Evolutionary conservation across 2,329 filamentous ascomycete species (phyloP), one percentile per base, ranked within the genome.

Genomic region (Dactylonectria macrodidyma): DNA sequence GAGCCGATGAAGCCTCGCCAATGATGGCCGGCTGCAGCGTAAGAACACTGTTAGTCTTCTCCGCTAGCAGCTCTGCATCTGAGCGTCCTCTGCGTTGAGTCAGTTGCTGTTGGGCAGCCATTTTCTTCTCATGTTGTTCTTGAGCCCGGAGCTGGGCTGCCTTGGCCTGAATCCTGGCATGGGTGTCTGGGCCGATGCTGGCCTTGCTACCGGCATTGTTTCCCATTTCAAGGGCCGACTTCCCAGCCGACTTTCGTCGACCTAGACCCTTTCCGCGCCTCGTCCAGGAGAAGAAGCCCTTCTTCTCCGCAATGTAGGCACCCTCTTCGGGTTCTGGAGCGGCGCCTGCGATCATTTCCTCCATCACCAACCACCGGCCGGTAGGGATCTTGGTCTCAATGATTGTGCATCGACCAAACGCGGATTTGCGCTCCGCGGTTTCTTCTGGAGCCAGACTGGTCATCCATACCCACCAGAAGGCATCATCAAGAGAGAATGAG

Each of bases 401-500:
- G 46, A 99, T 87, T 22, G 96, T 94, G 77, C 96, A 99, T 70
- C 96, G 89, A 44, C 96, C 96, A 79, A 99, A 99, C 0, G 95
- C 94, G 6, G 95, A 92, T 79, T 99, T 99, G 68, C 96, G 90
- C 54, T 92, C 88, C 0, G 90, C 82, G 0, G 95, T 93, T 82
- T 99, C 96, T 77, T 99, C 96, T 1, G 91, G 93, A 1, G 95
- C 95, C 76, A 99, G 84, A 85, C 95, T 98, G 74, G 91, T 97
- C 87, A 99, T 98, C 96, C 96, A 99, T 4, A 98, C 96, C 95
- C 96, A 98, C 96, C 96, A 99, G 81, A 99, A 99, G 1, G 95
- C 92, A 79, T 98, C 95, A 75, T 99, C 96, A 5, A 99, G 86
- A 70, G 96, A 92, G 65, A 98, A 89, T 44, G 88, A 88, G 26